A percentile compares a stretch with the other conserved stretches of the same genome.
phyloP scores from a whole-genome alignment of 306 rosid genomes.

The Pyrus betulifolia region DNA sequence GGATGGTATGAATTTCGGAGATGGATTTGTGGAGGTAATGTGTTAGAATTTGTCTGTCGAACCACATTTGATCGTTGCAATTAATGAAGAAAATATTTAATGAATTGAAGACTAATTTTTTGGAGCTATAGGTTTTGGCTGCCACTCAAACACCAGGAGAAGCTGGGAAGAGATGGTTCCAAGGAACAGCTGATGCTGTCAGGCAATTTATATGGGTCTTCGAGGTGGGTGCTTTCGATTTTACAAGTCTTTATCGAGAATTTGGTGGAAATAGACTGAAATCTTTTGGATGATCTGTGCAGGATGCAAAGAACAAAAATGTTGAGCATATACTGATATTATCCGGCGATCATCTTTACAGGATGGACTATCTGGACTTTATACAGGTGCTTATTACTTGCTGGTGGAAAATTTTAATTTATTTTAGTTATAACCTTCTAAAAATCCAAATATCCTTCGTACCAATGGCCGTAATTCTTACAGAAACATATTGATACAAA shows the following conservation, averaged over 20 bases:
- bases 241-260: neutral
- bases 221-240: slow-evolving; percentile 48
- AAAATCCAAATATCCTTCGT: neutral
- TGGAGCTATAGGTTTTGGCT: slow-evolving; percentile 65
- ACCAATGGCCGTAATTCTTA: slow-evolving; percentile 14
- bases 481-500: slow-evolving; percentile 84
- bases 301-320: slow-evolving; percentile 91
- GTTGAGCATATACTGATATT: slow-evolving; percentile 76
- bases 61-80: neutral
- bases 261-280: neutral
- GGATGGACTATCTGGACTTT: slow-evolving; percentile 86
- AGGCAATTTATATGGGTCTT: slow-evolving; percentile 91
- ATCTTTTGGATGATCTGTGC: slow-evolving; percentile 6
- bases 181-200: slow-evolving; percentile 96
- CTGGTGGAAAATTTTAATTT: neutral
- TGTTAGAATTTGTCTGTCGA: neutral
- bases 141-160: slow-evolving; percentile 94
- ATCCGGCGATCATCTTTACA: slow-evolving; percentile 90
- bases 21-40: slow-evolving; percentile 82
- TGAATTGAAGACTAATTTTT: slow-evolving; percentile 13
- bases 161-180: slow-evolving; percentile 86
- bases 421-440: neutral
- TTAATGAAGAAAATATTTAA: neutral
- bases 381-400: slow-evolving; percentile 48
- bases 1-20: slow-evolving; percentile 71